Conservation (phyloP, 169 alveolate genomes). For the Cryptosporidium ryanae region DNA sequence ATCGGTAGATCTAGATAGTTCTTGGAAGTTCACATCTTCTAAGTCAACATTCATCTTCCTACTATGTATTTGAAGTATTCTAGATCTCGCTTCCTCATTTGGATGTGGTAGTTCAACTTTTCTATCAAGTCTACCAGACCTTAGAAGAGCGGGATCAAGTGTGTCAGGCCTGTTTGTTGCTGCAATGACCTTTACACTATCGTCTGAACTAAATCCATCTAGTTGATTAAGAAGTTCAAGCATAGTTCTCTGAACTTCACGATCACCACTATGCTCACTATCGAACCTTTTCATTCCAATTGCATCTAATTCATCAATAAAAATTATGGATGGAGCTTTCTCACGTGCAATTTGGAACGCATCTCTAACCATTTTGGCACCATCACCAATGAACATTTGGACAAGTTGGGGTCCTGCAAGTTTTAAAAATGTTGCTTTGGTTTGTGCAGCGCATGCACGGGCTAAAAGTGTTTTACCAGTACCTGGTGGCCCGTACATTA, state of each 20-base stretch:
- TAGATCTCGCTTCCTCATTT: conserved; percentile 95
- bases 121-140: conserved; percentile 99
- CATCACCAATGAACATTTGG: conserved; percentile 99
- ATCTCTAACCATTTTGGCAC: conserved; percentile 99
- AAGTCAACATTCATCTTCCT: conserved; percentile 98
- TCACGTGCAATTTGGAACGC: conserved; percentile 98
- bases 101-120: conserved; percentile 99
- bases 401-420: conserved; percentile 99
- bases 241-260: conserved; percentile 99
- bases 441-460: conserved; percentile 94
- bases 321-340: conserved; percentile 99
- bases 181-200: conserved; percentile 93
- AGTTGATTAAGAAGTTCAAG: conserved; percentile 97
- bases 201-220: conserved; percentile 94
- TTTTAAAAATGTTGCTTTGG: conserved; percentile 97
- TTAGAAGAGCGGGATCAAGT: conserved; percentile 97
- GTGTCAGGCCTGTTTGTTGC: conserved; percentile 99
- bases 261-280: conserved; percentile 96
- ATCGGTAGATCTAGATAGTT: conserved; percentile 96
- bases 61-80: conserved; percentile 97
- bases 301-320: conserved; percentile 87
- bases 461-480: conserved; percentile 96
- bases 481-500: conserved; percentile 99
- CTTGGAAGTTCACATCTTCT: conserved; percentile 94
- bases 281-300: conserved; percentile 82